phyloP scores from a whole-genome alignment of 2,329 filamentous ascomycete species.

The Lasiodiplodia sp. region DNA sequence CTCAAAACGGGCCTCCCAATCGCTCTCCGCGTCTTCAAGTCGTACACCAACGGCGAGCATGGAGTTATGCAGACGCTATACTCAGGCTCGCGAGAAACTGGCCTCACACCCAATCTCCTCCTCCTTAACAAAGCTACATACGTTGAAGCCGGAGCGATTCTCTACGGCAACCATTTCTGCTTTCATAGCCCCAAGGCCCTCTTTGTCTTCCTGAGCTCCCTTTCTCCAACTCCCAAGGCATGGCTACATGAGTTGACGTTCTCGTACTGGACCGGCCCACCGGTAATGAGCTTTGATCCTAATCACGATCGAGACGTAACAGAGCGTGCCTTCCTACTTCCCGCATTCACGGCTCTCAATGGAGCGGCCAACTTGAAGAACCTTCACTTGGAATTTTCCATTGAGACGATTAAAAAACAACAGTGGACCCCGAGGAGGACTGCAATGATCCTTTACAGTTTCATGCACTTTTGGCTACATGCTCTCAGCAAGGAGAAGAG shows the following conservation, averaged over 20 bases:
- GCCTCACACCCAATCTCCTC: neutral
- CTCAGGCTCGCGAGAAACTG: neutral
- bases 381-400: no score
- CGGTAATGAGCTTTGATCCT: no score
- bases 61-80: neutral
- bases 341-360: no score
- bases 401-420: accelerated
- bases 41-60: neutral
- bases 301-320: no score
- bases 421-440: no score
- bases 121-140: neutral
- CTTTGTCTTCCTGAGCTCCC: neutral
- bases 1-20: neutral
- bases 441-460: no score
- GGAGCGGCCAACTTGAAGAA: no score
- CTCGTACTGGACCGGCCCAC: no score
- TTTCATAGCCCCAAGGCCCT: neutral
- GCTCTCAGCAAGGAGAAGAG: no score
- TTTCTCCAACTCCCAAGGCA: neutral
- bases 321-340: no score
- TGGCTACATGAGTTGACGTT: neutral
- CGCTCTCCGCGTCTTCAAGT: neutral
- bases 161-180: neutral
- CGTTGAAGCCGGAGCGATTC: neutral
- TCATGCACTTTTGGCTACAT: no score